Base-by-base conservation (phyloP, 805 yeast species). In the Maudiozyma serrabonitensis region DNA sequence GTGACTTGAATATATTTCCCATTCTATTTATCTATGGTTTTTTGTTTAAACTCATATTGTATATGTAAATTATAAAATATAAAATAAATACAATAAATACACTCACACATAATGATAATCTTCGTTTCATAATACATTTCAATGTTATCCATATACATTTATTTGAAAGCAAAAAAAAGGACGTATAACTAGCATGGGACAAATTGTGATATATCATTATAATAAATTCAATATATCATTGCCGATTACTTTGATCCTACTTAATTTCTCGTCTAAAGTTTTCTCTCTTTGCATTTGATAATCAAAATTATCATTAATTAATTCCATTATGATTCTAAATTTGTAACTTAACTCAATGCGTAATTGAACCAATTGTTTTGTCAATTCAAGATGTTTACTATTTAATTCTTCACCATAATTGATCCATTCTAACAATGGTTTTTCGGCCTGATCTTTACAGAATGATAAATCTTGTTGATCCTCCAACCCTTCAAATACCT, bases 231-330 rank as follows among this genome's bases (percentile, higher is more conserved):
- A 59, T 42, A 70, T 69, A 47, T 73, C 75, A 42, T 64, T 65
- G 13, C 78, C 78, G 32, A 74, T 59, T n/a, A 61, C 66, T 50
- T 69, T 72, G 25, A 76, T 62, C 47, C 67, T 68, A 2, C 48
- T 48, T 47, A 69, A 55, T 54, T 72, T 71, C 16, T 57, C 61
- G 52, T 70, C 68, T 23, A 72, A 46, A 13, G 57, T 54, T 2
- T 48, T 51, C 38, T 69, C 74, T 46, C 64, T 67, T 6, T 54
- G 49, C 39, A 62, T 65, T 38, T 72, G 58, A 11, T 63, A 61
- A 9, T 52, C 53, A 2, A 72, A 72, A 44, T 71, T 58, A 2
- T 60, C 61, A 50, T 72, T 70, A 12, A 75, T 67, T 12, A 69
- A 51, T 1, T 62, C 56, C n/a, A 72, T 68, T 25, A 76, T 62